These are phyloP conservation scores for Yamadazyma songkhlaensis DNA, from an alignment of 1,139 yeast species.

Conservation along the genomic window DNA sequence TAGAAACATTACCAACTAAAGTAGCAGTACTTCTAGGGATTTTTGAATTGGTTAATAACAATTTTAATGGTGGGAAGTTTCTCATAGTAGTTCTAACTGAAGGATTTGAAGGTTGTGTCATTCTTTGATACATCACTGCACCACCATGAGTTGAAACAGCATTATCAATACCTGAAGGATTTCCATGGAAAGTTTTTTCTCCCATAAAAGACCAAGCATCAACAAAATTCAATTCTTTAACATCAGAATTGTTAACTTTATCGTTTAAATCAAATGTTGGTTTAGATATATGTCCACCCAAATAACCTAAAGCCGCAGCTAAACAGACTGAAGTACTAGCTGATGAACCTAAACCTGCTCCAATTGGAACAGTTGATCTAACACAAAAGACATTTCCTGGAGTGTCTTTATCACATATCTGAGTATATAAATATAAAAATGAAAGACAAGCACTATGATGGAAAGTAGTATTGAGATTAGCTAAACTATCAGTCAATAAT, in stretches of 20 bases:
- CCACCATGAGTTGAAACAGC: slow-evolving; percentile 97
- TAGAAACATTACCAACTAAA: slow-evolving; percentile 75
- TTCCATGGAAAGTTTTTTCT: slow-evolving; percentile 94
- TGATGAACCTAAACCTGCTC: slow-evolving; percentile 96
- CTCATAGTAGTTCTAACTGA: slow-evolving; percentile 64
- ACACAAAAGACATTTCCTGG: slow-evolving; percentile 61
- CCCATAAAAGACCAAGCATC: slow-evolving; percentile 91
- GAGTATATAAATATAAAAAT: slow-evolving; percentile 72
- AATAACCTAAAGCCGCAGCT: slow-evolving; percentile 66
- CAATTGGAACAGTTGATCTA: slow-evolving; percentile 86
- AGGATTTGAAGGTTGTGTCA: slow-evolving; percentile 48
- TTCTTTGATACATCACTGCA: slow-evolving; percentile 84
- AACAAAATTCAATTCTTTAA: slow-evolving; percentile 55
- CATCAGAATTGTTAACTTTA: slow-evolving; percentile 31
- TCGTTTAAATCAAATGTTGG: slow-evolving; percentile 29
- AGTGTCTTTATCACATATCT: slow-evolving; percentile 47
- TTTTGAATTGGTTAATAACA: slow-evolving; percentile 79
- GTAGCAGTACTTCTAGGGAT: slow-evolving; percentile 86
- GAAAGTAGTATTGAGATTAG: slow-evolving; percentile 47
- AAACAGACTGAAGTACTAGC: slow-evolving; percentile 88
- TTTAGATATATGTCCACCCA: slow-evolving; percentile 52
- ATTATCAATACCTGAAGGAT: slow-evolving; percentile 96
- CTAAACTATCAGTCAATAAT: slow-evolving; percentile 42
- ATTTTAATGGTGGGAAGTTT: slow-evolving; percentile 70
- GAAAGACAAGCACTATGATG: slow-evolving; percentile 85